Evolutionary conservation across 116 monocot genomes (phyloP).

Genomic region (Trichopus zeylanicus): DNA sequence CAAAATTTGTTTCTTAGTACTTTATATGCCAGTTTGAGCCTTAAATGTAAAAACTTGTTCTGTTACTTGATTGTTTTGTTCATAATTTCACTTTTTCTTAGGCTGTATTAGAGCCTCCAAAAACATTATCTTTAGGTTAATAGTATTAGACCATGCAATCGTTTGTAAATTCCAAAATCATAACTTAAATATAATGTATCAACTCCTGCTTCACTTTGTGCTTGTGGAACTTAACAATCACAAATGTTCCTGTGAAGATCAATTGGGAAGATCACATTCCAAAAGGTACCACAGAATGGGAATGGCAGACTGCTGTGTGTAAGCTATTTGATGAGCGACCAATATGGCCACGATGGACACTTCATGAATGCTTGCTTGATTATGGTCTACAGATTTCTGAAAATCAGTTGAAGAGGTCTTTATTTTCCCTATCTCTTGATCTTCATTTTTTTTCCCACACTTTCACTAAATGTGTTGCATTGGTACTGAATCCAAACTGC

Average conservation of each 20-base stretch:
- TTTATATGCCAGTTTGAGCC: too few relatives aligned
- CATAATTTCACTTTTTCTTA: too few relatives aligned
- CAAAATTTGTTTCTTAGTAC: too few relatives aligned
- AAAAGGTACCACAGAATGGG: slow-evolving; percentile 60
- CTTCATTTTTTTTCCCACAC: background rate
- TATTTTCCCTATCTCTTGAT: background rate
- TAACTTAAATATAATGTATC: background rate
- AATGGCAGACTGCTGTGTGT: slow-evolving; percentile 57
- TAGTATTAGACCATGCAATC: too few relatives aligned
- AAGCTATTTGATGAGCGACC: slow-evolving; percentile 79
- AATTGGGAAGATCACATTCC: slow-evolving; percentile 76
- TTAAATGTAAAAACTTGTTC: too few relatives aligned
- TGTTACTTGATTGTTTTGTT: too few relatives aligned
- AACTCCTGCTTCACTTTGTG: background rate
- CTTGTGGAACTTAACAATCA: slow-evolving; percentile 40
- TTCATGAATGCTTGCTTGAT: slow-evolving; percentile 55
- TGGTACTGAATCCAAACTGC: background rate
- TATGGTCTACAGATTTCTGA: slow-evolving; percentile 47
- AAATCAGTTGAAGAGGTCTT: slow-evolving; percentile 56
- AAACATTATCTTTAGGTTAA: too few relatives aligned
- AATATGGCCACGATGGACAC: slow-evolving; percentile 79
- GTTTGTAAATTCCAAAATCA: too few relatives aligned
- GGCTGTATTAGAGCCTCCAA: too few relatives aligned
- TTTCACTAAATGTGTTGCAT: background rate
- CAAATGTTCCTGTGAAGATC: slow-evolving; percentile 59